These are phyloP conservation scores for Blastobotrys illinoisensis DNA, from an alignment of 1,139 yeast species.

Conservation along the genomic window DNA sequence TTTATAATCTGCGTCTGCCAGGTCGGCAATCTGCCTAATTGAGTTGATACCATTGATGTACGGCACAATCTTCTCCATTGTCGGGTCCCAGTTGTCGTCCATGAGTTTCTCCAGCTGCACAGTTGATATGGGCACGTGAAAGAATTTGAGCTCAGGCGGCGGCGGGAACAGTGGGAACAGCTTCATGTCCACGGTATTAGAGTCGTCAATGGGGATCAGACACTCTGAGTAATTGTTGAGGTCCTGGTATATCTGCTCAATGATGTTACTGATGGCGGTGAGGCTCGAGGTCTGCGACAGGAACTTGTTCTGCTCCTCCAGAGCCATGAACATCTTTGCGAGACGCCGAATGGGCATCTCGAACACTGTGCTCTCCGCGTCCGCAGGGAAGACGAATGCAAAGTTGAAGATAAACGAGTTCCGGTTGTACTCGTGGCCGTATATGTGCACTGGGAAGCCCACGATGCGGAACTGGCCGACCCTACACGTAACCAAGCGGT, in stretches of 20 bases:
- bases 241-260: slow-evolving; percentile 88
- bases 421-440: slow-evolving; percentile 70
- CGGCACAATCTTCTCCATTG: slow-evolving; percentile 83
- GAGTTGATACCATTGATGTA: slow-evolving; percentile 86
- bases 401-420: slow-evolving; percentile 91
- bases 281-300: slow-evolving; percentile 44
- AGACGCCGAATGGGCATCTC: slow-evolving; percentile 79
- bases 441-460: slow-evolving; percentile 88
- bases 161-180: slow-evolving; percentile 82
- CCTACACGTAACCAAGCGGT: slow-evolving; percentile 68
- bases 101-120: slow-evolving; percentile 65
- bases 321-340: slow-evolving; percentile 82
- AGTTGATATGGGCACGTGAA: slow-evolving; percentile 85
- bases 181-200: slow-evolving; percentile 88
- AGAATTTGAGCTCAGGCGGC: slow-evolving; percentile 64
- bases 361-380: slow-evolving; percentile 77
- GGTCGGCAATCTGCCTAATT: slow-evolving; percentile 64
- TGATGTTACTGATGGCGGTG: slow-evolving; percentile 68
- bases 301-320: slow-evolving; percentile 83
- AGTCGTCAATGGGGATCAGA: slow-evolving; percentile 83
- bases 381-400: slow-evolving; percentile 83
- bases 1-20: slow-evolving; percentile 75
- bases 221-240: slow-evolving; percentile 93
- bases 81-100: slow-evolving; percentile 96
- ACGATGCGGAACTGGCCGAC: slow-evolving; percentile 65